Conservation (phyloP, 2,329 filamentous ascomycete species). For the Fusarium sterilihyphosum region DNA sequence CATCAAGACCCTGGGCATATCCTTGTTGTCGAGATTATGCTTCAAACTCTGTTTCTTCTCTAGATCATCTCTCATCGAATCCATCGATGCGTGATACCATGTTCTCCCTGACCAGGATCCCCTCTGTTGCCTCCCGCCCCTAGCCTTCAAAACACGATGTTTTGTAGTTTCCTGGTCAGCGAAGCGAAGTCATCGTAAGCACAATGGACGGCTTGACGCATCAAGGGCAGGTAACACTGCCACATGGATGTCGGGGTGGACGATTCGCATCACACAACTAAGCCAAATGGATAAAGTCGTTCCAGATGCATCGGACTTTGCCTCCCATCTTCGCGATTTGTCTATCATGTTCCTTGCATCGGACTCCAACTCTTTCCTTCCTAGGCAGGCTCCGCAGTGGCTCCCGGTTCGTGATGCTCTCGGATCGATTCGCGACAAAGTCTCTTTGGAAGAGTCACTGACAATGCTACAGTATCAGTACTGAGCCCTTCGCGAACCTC, state of each 20-base stretch:
- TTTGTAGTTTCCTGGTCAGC: neutral
- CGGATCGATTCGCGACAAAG: neutral
- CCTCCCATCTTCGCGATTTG: neutral
- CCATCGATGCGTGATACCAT: neutral
- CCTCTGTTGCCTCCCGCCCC: neutral
- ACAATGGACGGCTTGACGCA: neutral
- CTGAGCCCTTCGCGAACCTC: neutral
- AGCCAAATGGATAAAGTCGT: neutral
- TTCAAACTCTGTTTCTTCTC: conserved; percentile 4
- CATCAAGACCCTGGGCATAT: neutral
- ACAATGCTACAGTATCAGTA: neutral
- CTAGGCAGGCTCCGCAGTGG: neutral
- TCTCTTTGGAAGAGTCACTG: neutral
- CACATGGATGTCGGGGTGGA: neutral
- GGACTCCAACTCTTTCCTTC: neutral
- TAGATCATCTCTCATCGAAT: neutral
- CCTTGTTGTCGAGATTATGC: neutral
- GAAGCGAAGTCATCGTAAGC: neutral
- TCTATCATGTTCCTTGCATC: neutral
- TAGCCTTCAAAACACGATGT: neutral
- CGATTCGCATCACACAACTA: neutral
- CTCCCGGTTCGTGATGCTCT: neutral
- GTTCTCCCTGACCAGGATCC: neutral
- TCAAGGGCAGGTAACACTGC: neutral
- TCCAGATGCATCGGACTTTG: neutral